Conservation (phyloP, 257 asterid species). For the Solanum chaucha region DNA sequence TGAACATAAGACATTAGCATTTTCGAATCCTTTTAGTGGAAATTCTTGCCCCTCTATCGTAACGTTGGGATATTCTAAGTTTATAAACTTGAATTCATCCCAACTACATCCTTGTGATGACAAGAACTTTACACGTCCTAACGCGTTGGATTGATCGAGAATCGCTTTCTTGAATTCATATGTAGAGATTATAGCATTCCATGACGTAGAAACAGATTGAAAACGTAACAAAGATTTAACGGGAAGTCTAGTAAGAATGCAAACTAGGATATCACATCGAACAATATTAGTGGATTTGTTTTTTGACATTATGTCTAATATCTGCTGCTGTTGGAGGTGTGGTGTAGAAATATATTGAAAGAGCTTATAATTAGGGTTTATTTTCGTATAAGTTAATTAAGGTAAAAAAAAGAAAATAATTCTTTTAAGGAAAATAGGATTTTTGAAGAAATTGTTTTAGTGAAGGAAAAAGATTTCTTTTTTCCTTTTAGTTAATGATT, state of each 20-base stretch:
- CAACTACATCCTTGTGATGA: neutral
- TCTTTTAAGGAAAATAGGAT: neutral
- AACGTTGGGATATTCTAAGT: neutral
- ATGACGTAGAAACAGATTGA: neutral
- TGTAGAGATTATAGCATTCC: neutral
- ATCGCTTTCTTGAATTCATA: neutral
- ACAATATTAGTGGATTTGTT: neutral
- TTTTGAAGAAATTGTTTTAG: neutral
- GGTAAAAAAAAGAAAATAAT: too few relatives aligned
- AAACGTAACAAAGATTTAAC: neutral
- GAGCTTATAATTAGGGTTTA: neutral
- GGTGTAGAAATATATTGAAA: neutral
- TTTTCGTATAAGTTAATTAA: neutral
- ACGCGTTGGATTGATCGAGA: neutral
- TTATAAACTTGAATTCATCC: neutral
- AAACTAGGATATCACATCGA: neutral
- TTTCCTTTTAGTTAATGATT: neutral
- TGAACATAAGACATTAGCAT: neutral
- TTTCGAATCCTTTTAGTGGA: neutral
- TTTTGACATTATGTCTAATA: neutral
- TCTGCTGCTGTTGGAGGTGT: neutral
- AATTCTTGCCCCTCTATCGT: neutral
- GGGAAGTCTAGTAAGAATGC: neutral
- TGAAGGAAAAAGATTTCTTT: neutral
- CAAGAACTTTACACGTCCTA: neutral